Percentiles rank a stretch among this genome's conserved stretches.
phyloP scores from a whole-genome alignment of 2,329 filamentous ascomycete genomes.

The Hypomyces perniciosus region DNA sequence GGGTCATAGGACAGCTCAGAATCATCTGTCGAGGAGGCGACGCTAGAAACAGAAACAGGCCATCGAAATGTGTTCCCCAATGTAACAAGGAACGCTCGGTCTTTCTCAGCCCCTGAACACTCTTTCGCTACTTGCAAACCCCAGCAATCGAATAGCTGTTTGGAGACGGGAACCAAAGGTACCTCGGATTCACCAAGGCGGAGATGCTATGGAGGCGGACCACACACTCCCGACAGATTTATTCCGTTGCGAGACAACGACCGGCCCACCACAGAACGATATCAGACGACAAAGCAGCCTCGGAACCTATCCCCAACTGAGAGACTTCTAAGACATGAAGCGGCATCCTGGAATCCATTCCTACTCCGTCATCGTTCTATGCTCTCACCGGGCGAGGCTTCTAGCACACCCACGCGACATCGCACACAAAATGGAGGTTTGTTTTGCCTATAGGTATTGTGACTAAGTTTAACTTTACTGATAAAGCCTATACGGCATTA shows the following conservation, averaged over 20 bases:
- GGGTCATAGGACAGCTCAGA: slow-evolving; percentile 6
- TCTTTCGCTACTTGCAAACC: slow-evolving; percentile 5
- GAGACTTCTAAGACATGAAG: slow-evolving; percentile 37
- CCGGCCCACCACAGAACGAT: slow-evolving; percentile 36
- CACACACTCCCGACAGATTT: slow-evolving; percentile 41
- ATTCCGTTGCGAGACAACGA: slow-evolving; percentile 37
- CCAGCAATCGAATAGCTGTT: not conserved
- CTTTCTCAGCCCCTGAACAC: not conserved
- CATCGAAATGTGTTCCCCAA: not conserved
- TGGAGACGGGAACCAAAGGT: not conserved
- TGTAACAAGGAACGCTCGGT: not conserved
- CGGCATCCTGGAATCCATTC: slow-evolving; percentile 38
- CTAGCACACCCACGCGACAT: not conserved
- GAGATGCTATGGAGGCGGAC: slow-evolving; percentile 7
- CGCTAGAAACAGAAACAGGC: not conserved
- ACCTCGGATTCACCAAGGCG: not conserved
- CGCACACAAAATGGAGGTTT: not conserved
- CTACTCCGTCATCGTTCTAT: slow-evolving; percentile 24
- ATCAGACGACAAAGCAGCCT: slow-evolving; percentile 38
- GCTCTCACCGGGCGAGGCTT: not conserved
- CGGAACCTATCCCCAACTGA: slow-evolving; percentile 39
- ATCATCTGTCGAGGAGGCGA: not conserved
- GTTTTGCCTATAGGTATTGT: not conserved
- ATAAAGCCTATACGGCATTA: slow-evolving; percentile 17
- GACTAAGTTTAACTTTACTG: not conserved